Conservation (phyloP, 176 grass and related monocot genomes). For the Musa beccarii region DNA sequence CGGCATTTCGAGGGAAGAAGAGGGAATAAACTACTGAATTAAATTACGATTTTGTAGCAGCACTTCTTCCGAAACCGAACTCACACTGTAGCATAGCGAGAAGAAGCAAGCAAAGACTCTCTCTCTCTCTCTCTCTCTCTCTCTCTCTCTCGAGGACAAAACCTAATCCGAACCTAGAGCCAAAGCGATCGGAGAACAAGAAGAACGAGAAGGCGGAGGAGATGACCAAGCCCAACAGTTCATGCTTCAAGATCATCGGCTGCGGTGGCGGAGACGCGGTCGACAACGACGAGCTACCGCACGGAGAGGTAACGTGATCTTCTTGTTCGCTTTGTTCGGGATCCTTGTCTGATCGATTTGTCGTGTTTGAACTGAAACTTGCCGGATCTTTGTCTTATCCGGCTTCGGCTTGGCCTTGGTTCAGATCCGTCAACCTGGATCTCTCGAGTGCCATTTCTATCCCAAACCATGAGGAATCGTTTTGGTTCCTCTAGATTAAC, state of each 20-base stretch:
- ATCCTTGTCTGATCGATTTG: not conserved
- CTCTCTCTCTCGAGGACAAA: too few species aligned
- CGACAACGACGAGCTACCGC: not conserved
- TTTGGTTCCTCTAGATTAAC: too few species aligned
- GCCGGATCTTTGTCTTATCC: not conserved
- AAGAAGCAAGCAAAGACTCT: not conserved
- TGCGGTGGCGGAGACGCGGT: constrained; percentile 34
- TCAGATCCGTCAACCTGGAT: too few species aligned
- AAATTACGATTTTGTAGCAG: not conserved
- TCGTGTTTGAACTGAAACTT: not conserved
- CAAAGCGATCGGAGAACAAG: not conserved
- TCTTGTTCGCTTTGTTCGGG: constrained; percentile 26
- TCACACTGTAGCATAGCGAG: not conserved
- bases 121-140: too few species aligned
- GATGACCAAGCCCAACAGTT: constrained; percentile 47
- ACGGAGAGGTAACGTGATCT: constrained; percentile 14
- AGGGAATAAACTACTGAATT: not conserved
- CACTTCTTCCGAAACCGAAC: not conserved
- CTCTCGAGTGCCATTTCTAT: too few species aligned
- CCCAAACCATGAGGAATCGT: too few species aligned
- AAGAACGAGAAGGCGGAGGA: not conserved
- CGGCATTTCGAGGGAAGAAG: not conserved
- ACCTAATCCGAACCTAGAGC: not conserved
- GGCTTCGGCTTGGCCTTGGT: too few species aligned
- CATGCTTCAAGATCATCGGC: constrained; percentile 65